phyloP scores from a whole-genome alignment of 371 early-diverging fungal genomes.

The Cokeromyces recurvatus region DNA sequence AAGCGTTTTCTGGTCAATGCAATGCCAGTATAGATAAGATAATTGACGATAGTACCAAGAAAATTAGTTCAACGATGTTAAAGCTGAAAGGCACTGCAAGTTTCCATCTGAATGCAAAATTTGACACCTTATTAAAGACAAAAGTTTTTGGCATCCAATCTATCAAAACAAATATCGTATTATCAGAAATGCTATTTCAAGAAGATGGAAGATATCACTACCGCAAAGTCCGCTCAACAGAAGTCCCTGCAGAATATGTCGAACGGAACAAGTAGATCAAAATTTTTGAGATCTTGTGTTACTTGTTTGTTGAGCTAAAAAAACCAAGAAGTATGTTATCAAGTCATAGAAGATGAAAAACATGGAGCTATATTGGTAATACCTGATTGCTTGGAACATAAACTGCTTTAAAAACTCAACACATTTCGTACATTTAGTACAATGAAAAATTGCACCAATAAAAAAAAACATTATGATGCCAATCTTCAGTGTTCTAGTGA shows the following conservation, averaged over 20 bases:
- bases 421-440: too few species aligned
- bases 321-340: conserved; percentile 4
- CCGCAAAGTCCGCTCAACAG: conserved; percentile 2
- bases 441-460: too few species aligned
- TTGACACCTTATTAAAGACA: conserved; percentile 2
- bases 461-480: too few species aligned
- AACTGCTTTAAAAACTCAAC: too few species aligned
- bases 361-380: conserved; percentile 6
- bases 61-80: conserved; percentile 3
- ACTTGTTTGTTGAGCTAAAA: conserved; percentile 1
- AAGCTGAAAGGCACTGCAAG: conserved; percentile 11
- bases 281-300: conserved; percentile 9
- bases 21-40: conserved; percentile 6
- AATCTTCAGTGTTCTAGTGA: too few species aligned
- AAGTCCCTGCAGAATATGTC: conserved; percentile 4
- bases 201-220: not conserved
- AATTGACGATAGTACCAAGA: conserved; percentile 9
- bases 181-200: conserved; percentile 2
- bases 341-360: conserved; percentile 2
- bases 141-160: conserved; percentile 6
- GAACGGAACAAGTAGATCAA: conserved; percentile 9
- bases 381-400: too few species aligned
- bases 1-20: conserved; percentile 8
- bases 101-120: conserved; percentile 4
- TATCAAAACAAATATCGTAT: conserved; percentile 2